phyloP scores from a whole-genome alignment of 2,329 filamentous ascomycete species.

The Coleophoma eucalyptorum region DNA sequence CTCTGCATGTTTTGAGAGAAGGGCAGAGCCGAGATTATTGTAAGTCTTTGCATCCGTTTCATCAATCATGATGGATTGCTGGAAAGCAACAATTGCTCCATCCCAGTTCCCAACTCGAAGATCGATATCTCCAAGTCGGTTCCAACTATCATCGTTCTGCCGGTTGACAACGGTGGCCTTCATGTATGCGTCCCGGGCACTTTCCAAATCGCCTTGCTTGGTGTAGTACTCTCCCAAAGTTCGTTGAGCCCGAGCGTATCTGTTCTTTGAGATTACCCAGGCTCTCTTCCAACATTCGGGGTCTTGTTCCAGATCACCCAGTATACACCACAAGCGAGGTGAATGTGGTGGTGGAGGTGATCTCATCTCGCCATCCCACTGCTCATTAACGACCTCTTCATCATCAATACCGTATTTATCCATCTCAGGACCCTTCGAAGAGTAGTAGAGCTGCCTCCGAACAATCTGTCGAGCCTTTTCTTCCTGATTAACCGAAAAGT shows the following conservation, averaged over 20 bases:
- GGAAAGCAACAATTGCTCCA: constrained; percentile 79
- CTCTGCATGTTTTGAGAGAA: constrained; percentile 66
- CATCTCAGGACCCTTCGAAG: constrained; percentile 39
- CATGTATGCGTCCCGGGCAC: constrained; percentile 73
- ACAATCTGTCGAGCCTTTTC: constrained; percentile 77
- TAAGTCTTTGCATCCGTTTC: constrained; percentile 89
- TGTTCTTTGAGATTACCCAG: constrained; percentile 77
- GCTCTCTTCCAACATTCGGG: constrained; percentile 75
- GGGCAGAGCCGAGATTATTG: constrained; percentile 87
- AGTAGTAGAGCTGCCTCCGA: constrained; percentile 73
- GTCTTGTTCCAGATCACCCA: constrained; percentile 82
- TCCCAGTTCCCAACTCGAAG: constrained; percentile 74
- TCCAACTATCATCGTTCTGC: constrained; percentile 82
- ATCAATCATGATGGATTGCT: constrained; percentile 77
- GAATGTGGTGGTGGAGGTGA: constrained; percentile 75
- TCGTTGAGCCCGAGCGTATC: constrained; percentile 84
- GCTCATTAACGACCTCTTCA: constrained; percentile 52
- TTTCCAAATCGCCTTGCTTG: constrained; percentile 57
- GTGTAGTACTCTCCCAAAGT: constrained; percentile 80
- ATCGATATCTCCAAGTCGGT: constrained; percentile 82
- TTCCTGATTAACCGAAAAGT: constrained; percentile 55
- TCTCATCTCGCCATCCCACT: constrained; percentile 59
- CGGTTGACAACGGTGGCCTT: constrained; percentile 76
- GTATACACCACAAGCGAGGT: constrained; percentile 84
- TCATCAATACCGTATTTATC: constrained; percentile 41